Conservation (phyloP, 2,329 filamentous ascomycete genomes). For the Shiraia bambusicola region DNA sequence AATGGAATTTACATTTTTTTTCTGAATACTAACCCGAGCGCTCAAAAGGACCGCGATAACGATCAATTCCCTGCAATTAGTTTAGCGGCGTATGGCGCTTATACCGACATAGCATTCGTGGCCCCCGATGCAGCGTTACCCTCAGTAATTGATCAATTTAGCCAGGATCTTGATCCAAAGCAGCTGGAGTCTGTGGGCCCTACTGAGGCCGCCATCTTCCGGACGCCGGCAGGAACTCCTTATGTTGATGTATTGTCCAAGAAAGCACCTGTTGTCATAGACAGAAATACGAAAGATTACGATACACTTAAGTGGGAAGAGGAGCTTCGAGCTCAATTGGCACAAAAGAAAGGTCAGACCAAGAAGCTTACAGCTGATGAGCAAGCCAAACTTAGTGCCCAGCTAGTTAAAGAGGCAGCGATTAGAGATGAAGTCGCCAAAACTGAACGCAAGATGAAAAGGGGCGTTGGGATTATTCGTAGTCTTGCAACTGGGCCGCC, state of each 20-base stretch:
- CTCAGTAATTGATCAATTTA: constrained; percentile 72
- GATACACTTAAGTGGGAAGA: constrained; percentile 97
- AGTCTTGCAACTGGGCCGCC: constrained; percentile 83
- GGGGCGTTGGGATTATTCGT: constrained; percentile 83
- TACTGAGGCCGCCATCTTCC: constrained; percentile 88
- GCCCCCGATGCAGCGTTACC: constrained; percentile 80
- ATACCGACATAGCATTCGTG: constrained; percentile 90
- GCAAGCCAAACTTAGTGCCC: constrained; percentile 83
- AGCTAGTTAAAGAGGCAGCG: constrained; percentile 80
- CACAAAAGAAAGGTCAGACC: constrained; percentile 87
- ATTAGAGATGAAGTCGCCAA: constrained; percentile 73
- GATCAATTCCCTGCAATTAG: constrained; percentile 50
- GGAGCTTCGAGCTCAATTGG: constrained; percentile 81
- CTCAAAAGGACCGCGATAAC: constrained; percentile 22
- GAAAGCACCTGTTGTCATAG: constrained; percentile 70
- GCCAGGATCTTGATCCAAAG: constrained; percentile 68
- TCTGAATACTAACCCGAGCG: neutral
- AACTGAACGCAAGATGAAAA: constrained; percentile 69
- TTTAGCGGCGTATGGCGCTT: constrained; percentile 76
- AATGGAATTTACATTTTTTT: constrained; percentile 10
- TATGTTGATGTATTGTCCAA: constrained; percentile 91
- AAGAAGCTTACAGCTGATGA: constrained; percentile 92
- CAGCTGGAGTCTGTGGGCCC: constrained; percentile 75
- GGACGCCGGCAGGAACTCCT: constrained; percentile 81
- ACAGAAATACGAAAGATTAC: constrained; percentile 93